Evolutionary conservation across 352 stramenopile species (phyloP).

Genomic region (Pythium sukuiense): DNA sequence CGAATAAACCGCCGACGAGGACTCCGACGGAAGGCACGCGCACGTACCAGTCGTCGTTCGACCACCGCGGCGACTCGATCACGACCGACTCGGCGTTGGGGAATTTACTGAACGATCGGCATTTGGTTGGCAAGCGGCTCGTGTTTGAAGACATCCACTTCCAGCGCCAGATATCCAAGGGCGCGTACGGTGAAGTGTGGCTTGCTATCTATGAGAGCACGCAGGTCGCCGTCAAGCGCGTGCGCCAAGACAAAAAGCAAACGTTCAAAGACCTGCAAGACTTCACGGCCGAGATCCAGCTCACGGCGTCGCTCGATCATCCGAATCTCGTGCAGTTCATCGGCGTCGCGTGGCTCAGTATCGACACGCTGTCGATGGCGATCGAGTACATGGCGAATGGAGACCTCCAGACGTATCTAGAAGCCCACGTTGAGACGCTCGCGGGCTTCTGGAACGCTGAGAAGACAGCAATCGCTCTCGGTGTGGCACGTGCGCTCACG

Average conservation of each 20-base stretch:
- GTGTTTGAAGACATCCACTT: slow-evolving; percentile 44
- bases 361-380: slow-evolving; percentile 52
- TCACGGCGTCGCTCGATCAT: slow-evolving; percentile 46
- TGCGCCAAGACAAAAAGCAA: slow-evolving; percentile 14
- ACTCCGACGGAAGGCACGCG: background rate
- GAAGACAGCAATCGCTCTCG: slow-evolving; percentile 43
- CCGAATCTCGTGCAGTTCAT: slow-evolving; percentile 49
- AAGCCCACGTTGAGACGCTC: slow-evolving; percentile 29
- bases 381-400: slow-evolving; percentile 51
- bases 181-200: slow-evolving; percentile 59
- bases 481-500: slow-evolving; percentile 33
- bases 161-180: slow-evolving; percentile 36
- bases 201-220: slow-evolving; percentile 19
- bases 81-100: slow-evolving; percentile 13
- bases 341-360: slow-evolving; percentile 46
- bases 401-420: slow-evolving; percentile 47
- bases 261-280: slow-evolving; percentile 31
- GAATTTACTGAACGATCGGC: slow-evolving; percentile 36
- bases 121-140: slow-evolving; percentile 37
- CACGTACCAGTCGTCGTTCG: slow-evolving; percentile 10
- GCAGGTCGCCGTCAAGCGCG: slow-evolving; percentile 23
- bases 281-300: slow-evolving; percentile 53
- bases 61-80: slow-evolving; percentile 11
- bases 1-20: background rate
- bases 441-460: slow-evolving; percentile 32